These are phyloP conservation scores for Eleusine indica DNA, from an alignment of 176 grass and related monocot species.

Conservation along the genomic window DNA sequence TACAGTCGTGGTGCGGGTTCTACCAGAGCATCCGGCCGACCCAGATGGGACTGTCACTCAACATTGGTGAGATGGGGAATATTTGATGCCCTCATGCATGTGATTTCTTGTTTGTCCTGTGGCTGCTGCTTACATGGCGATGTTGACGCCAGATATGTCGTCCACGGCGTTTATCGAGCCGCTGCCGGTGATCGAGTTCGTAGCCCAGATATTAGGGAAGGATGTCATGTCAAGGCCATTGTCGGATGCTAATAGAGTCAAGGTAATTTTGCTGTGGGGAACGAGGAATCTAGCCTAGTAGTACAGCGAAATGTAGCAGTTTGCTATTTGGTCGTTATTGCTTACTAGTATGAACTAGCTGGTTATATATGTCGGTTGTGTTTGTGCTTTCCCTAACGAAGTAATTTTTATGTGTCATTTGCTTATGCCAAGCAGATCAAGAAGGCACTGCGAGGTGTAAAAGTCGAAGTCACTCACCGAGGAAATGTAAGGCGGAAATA, in stretches of 20 bases:
- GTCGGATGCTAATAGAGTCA: conserved; percentile 90
- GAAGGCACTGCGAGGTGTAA: conserved; percentile 87
- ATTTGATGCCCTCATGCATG: conserved; percentile 48
- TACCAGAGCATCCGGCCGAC: conserved; percentile 94
- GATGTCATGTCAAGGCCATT: conserved; percentile 84
- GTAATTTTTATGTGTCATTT: background rate
- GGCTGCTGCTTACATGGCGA: conserved; percentile 32
- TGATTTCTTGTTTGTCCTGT: conserved; percentile 36
- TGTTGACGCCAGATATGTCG: conserved; percentile 74
- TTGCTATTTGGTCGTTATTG: conserved; percentile 39
- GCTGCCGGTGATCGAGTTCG: conserved; percentile 88
- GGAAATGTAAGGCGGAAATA: conserved; percentile 98
- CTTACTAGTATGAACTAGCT: background rate
- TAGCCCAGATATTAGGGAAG: conserved; percentile 86
- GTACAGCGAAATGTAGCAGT: conserved; percentile 40
- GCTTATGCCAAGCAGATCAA: conserved; percentile 73
- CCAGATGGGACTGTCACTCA: conserved; percentile 90
- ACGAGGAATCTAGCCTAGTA: conserved; percentile 42
- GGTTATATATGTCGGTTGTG: background rate
- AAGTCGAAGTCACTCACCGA: conserved; percentile 99
- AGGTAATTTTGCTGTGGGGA: conserved; percentile 49
- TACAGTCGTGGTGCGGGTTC: conserved; percentile 93
- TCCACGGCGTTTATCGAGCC: conserved; percentile 92
- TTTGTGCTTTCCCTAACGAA: conserved; percentile 6
- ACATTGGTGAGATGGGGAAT: conserved; percentile 69